phyloP scores from a whole-genome alignment of 2,329 filamentous ascomycete species.

The Epichloe gansuensis region DNA sequence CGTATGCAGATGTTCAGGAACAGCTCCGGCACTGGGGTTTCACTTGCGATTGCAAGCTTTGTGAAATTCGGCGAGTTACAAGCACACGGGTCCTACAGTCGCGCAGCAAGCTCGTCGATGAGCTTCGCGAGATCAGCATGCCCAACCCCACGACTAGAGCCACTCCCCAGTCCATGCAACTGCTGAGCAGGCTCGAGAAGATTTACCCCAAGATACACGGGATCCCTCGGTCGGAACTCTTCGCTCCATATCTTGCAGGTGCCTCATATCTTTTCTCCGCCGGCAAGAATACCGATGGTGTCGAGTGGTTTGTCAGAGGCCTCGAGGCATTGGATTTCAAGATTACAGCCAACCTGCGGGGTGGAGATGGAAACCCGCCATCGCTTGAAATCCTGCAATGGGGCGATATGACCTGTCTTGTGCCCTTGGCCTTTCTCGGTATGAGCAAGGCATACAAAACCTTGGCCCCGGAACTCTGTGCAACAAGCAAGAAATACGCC shows the following conservation, averaged over 20 bases:
- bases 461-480: constrained; percentile 2
- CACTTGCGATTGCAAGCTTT: background rate
- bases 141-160: background rate
- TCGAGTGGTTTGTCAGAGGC: background rate
- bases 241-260: background rate
- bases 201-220: background rate
- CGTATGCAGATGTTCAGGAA: background rate
- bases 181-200: background rate
- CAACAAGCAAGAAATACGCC: constrained; percentile 10
- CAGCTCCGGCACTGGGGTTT: background rate
- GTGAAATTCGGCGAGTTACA: background rate
- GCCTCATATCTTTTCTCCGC: background rate
- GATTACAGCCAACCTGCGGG: background rate
- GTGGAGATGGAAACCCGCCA: background rate
- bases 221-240: background rate
- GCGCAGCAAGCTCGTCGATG: background rate
- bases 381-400: background rate
- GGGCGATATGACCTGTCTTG: background rate
- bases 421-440: background rate
- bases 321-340: background rate
- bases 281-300: background rate
- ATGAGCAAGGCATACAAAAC: background rate
- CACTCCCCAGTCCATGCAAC: background rate
- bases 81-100: background rate
- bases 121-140: background rate